Evolutionary conservation across 371 early-diverging fungal genomes (phyloP), one percentile per base, ranked within the genome.

Genomic region (Mucor mucedo): DNA sequence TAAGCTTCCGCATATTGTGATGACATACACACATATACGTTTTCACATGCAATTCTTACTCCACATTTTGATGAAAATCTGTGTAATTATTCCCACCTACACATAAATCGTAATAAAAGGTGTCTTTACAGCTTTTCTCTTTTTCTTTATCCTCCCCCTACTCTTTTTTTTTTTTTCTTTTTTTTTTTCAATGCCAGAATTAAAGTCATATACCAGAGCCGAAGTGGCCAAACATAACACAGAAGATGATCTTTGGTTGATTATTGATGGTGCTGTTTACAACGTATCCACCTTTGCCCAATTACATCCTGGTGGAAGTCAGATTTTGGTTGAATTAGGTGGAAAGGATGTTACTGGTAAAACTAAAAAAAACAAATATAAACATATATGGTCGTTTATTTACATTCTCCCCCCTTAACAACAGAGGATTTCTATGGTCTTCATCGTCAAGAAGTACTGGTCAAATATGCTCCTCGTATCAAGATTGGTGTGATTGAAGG

Each of bases 251-350:
- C 78, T 87, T 65, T 99, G 98, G 98, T 93, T 97, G 71, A 89
- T 93, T 47, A 80, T 96, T 47, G 76, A 82, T 41, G 88, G 89
- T 56, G 89, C 90, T 63, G 95, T 98, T 4, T 98, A 94, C 73
- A 92, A 98, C 70, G 86, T 92, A 38, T 94, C 96, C 40, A 79
- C 81, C 5, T 98, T 96, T 72, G 58, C 97, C 54, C 73, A 88
- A 50, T 86, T 86, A 58, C 98, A 98, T 74, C 98, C 98, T 29
- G 98, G 98, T 61, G 98, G 98, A 21, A 78, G 76, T 57, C 84
- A 86, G 56, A 83, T 87, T 30, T 80, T 90, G 52, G 63, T 79
- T 44, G 86, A 88, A 70, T 72, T 83, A 58, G 88, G 82, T 41
- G 95, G 96, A 44, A 79, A 83, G 60, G 96, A 97, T 65, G 90